These are phyloP conservation scores for Auricularia auricula-judae DNA, from an alignment of 768 basidiomycete species.

Conservation along the genomic window DNA sequence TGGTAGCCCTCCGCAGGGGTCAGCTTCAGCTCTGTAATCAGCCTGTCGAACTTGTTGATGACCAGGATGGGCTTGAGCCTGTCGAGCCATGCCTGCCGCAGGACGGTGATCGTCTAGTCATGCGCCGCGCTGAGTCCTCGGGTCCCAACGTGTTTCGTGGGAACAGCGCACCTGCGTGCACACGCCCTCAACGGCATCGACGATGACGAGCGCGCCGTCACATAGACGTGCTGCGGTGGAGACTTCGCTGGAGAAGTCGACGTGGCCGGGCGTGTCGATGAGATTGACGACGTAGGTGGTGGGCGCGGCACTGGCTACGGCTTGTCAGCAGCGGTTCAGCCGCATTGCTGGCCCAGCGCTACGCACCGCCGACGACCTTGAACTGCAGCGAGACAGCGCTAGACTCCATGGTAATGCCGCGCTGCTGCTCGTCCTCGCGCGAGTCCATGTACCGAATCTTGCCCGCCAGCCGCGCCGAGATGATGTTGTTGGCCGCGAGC, in stretches of 20 bases:
- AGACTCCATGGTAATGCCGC: constrained; percentile 99
- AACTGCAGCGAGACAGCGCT: constrained; percentile 88
- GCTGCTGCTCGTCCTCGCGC: constrained; percentile 92
- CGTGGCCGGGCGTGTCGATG: constrained; percentile 98
- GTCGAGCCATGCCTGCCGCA: constrained; percentile 91
- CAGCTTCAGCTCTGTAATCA: constrained; percentile 88
- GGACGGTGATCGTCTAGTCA: constrained; percentile 79
- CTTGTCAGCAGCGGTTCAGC: constrained; percentile 21
- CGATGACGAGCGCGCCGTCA: constrained; percentile 90
- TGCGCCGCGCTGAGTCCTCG: no score
- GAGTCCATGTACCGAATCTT: constrained; percentile 94
- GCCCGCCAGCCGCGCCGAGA: constrained; percentile 87
- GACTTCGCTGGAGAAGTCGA: constrained; percentile 96
- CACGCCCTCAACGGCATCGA: constrained; percentile 96
- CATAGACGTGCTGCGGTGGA: constrained; percentile 88
- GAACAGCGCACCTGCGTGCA: constrained; percentile 69
- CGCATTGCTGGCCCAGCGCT: constrained; percentile 15
- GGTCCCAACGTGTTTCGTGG: neutral
- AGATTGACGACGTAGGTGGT: constrained; percentile 83
- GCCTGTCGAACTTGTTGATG: constrained; percentile 92
- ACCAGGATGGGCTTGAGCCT: constrained; percentile 82
- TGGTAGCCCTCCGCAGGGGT: constrained; percentile 88
- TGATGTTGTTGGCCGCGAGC: constrained; percentile 95
- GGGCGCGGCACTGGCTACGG: constrained; percentile 36
- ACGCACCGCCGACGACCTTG: constrained; percentile 66